Evolutionary conservation across 140 eudicot genomes (phyloP), one percentile per base, ranked within the genome.

Genomic region (Erigeron philadelphicus): DNA sequence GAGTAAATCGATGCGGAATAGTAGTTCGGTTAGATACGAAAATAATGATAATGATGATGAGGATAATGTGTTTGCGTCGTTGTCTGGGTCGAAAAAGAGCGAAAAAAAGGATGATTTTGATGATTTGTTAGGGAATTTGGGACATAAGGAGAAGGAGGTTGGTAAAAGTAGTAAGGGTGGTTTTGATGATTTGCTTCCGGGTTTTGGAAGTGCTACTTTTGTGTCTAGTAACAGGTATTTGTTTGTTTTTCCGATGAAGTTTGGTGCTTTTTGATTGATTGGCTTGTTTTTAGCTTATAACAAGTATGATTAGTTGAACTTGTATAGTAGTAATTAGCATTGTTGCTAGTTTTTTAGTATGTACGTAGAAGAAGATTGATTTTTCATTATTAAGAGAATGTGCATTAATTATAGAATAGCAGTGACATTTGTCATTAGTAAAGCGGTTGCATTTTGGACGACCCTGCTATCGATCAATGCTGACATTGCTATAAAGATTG

Each of bases 151-250:
- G 0, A 83, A 46, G 2, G 17, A 50, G 57, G 63, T 67, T 25
- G 4, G 15, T 35, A 84, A 73, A 76, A 55, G 66, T 42, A 67
- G 44, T 54, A 86, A 44, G 76, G 81, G 72, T 75, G 96, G 84
- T 38, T 91, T 88, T 6, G 95, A 90, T 82, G 96, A 85, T 80
- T 73, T 90, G 83, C 68, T 90, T 55, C 83, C 88, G 52, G 97
- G 95, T 11, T 85, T 90, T 80, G 95, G 95, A 52, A 80, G 82
- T 38, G 68, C 78, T 61, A 70, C 71, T 74, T 63, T 84, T 40
- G 72, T 77, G 35, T 73, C 63, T 17, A 61, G 48, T 64, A 78
- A 56, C 83, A 87, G 97, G 95, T 90, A 86, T 15, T 15, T 68
- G 45, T 56, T 64, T 23, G 6, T 38, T 75, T 25, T 55, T 57